Conservation (phyloP, 768 basidiomycete species). For the Termitomyces sp. region DNA sequence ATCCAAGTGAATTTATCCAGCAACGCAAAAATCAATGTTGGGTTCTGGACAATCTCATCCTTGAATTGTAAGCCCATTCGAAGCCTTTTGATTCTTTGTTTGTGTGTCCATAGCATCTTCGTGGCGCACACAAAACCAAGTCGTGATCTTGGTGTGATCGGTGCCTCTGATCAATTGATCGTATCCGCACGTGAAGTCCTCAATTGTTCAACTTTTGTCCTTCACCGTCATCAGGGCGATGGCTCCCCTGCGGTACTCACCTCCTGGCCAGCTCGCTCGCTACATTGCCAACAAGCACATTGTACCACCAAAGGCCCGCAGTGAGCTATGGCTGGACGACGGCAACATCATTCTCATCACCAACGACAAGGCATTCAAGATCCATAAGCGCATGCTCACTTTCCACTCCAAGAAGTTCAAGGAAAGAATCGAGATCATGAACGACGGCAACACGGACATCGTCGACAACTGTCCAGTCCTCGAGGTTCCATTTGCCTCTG, state of each 20-base stretch:
- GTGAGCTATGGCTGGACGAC: constrained; percentile 4
- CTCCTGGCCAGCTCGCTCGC: constrained; percentile 1
- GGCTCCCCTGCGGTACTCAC: neutral
- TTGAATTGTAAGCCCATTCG: too few relatives aligned
- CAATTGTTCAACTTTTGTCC: neutral
- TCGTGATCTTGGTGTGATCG: too few relatives aligned
- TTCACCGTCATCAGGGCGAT: neutral
- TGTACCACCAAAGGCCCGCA: constrained; percentile 12
- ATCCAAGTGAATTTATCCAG: too few relatives aligned
- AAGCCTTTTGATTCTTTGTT: too few relatives aligned
- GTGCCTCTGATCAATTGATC: neutral
- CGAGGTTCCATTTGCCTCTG: neutral
- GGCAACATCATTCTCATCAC: constrained; percentile 17
- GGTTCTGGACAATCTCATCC: too few relatives aligned
- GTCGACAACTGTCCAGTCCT: constrained; percentile 10
- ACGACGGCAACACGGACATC: constrained; percentile 14
- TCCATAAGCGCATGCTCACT: constrained; percentile 4
- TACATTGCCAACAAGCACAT: neutral
- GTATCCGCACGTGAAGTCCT: neutral
- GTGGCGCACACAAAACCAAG: too few relatives aligned
- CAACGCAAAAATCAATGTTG: too few relatives aligned
- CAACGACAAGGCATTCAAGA: constrained; percentile 8
- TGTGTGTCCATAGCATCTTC: too few relatives aligned
- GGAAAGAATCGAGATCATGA: constrained; percentile 4
- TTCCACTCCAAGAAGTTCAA: constrained; percentile 1